Percentiles rank a stretch among this genome's conserved stretches.
phyloP scores from a whole-genome alignment of 306 rosid species.

The Pyrus betulifolia region DNA sequence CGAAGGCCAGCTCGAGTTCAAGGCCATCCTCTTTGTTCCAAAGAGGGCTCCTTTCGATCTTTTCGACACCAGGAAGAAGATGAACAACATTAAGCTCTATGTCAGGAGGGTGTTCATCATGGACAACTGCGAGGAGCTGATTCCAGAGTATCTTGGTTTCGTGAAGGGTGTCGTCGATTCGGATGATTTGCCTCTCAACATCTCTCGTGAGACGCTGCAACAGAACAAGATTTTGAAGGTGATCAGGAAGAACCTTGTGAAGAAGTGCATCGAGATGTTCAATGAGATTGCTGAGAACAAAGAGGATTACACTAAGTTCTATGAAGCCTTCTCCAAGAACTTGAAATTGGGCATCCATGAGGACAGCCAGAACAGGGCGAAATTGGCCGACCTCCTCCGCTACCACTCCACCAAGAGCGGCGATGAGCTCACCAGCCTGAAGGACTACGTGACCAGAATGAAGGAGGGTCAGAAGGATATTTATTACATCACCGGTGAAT shows the following conservation, averaged over 20 bases:
- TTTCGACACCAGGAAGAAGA: slow-evolving; percentile 60
- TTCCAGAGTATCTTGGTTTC: slow-evolving; percentile 67
- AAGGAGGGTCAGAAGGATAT: slow-evolving; percentile 70
- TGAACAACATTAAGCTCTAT: slow-evolving; percentile 69
- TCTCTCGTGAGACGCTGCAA: slow-evolving; percentile 64
- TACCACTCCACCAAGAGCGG: slow-evolving; percentile 65
- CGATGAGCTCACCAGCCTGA: slow-evolving; percentile 62
- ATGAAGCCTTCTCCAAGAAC: slow-evolving; percentile 64
- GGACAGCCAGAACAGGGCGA: slow-evolving; percentile 65
- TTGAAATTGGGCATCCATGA: slow-evolving; percentile 63
- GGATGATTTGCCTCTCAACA: slow-evolving; percentile 68
- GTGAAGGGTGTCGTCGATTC: slow-evolving; percentile 70
- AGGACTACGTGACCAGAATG: slow-evolving; percentile 65
- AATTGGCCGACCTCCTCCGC: slow-evolving; percentile 56
- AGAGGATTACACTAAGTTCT: slow-evolving; percentile 55
- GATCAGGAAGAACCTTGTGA: slow-evolving; percentile 58
- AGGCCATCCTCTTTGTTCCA: slow-evolving; percentile 55
- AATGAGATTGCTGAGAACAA: slow-evolving; percentile 67
- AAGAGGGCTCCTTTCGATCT: slow-evolving; percentile 72
- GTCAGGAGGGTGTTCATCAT: slow-evolving; percentile 69
- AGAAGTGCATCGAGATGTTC: slow-evolving; percentile 77
- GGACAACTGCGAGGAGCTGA: slow-evolving; percentile 70
- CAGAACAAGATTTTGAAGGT: slow-evolving; percentile 71
- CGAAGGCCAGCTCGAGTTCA: slow-evolving; percentile 71
- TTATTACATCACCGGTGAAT: slow-evolving; percentile 64